Base-by-base conservation (phyloP, 2,329 filamentous ascomycete genomes). In the Stachybotrys chartarum region DNA sequence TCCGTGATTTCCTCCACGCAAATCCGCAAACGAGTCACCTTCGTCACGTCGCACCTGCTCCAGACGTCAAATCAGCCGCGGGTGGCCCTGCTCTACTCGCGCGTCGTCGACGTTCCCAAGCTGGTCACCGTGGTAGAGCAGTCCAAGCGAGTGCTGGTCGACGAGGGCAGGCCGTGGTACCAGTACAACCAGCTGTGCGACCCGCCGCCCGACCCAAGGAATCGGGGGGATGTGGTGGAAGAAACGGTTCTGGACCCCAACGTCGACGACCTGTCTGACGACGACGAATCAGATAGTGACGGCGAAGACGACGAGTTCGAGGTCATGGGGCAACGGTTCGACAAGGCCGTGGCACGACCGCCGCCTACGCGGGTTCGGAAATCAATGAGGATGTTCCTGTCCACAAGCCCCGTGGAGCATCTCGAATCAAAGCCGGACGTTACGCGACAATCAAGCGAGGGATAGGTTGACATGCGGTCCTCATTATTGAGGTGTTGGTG, bases 111-210 rank as follows among this genome's bases (percentile, higher is more conserved):
- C 3, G 77, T 81, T 1, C 77, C 76, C 68, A 91, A 91, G 68
- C 74, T 90, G 63, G 81, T 90, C 61, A 86, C 81, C 5, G 79
- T 90, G 50, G 78, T 78, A 49, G 87, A 91, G 68, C 84, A 88
- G 44, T 78, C 77, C 55, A 86, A 87, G 67, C 72, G 79, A 45
- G 72, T 83, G 50, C 69, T 87, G 53, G 71, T 64, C 35, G 74
- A 76, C 52, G 68, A 73, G 46, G 75, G 74, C 4, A 73, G 71
- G 57, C 60, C 70, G 51, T 83, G 78, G 76, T 81, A 72, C 56
- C 82, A 83, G 66, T 84, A 82, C 67, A 84, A 84, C 58, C 72
- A 78, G 54, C 68, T 84, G 12, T 81, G 80, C 61, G 76, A 80
- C 57, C 70, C 77, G 17, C 71, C 72, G 30, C 59, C 68, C 10